Percentiles rank a stretch among this genome's conserved stretches.
phyloP scores from a whole-genome alignment of 1,139 yeast genomes.

The Yamadazyma pseudoaaseri region DNA sequence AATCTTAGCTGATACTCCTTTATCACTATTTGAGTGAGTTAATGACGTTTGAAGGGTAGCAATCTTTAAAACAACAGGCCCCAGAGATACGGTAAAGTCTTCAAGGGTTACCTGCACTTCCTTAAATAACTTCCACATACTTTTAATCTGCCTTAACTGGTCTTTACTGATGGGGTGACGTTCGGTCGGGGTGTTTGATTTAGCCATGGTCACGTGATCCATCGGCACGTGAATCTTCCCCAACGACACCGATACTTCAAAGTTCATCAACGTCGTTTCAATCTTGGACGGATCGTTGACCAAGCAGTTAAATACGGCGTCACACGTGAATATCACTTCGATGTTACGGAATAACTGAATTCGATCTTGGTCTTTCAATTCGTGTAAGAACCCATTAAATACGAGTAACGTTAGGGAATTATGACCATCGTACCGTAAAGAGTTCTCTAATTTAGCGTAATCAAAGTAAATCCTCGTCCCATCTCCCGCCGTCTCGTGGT shows the following conservation, averaged over 20 bases:
- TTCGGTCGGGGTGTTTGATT: background rate
- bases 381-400: constrained; percentile 31
- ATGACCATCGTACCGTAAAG: constrained; percentile 18
- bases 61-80: constrained; percentile 12
- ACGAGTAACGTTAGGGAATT: constrained; percentile 23
- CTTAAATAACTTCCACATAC: constrained; percentile 15
- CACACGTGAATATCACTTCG: constrained; percentile 27
- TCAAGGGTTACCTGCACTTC: constrained; percentile 27
- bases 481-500: constrained; percentile 8
- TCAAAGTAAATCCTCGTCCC: constrained; percentile 20
- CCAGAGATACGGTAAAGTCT: constrained; percentile 26
- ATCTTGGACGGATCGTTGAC: constrained; percentile 7
- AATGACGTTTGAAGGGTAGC: constrained; percentile 15
- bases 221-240: constrained; percentile 28
- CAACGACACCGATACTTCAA: constrained; percentile 20
- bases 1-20: constrained; percentile 10
- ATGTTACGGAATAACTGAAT: constrained; percentile 30
- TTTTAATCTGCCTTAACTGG: constrained; percentile 5
- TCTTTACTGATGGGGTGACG: constrained; percentile 13
- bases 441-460: constrained; percentile 29
- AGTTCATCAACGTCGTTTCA: constrained; percentile 18
- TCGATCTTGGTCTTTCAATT: constrained; percentile 15
- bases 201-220: constrained; percentile 16
- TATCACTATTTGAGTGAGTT: constrained; percentile 4
- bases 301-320: constrained; percentile 24